Conservation (phyloP, 2,329 filamentous ascomycete genomes). For the Talaromyces amestolkiae region DNA sequence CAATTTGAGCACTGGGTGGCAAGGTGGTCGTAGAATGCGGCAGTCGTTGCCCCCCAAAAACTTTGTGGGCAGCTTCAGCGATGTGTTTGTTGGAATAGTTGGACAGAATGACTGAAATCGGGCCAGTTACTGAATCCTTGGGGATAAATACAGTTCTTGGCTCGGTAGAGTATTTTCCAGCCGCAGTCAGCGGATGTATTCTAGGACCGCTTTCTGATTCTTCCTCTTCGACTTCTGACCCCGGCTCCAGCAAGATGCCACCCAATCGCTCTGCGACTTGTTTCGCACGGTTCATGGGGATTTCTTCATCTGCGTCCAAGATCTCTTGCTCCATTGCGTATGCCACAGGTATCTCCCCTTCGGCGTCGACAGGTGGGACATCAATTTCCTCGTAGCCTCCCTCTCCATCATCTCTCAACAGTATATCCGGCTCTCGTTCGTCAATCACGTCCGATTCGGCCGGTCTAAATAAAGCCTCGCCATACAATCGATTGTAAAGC, state of each 20-base stretch:
- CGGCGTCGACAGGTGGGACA: constrained; percentile 22
- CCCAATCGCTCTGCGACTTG: constrained; percentile 41
- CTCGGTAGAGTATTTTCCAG: constrained; percentile 70
- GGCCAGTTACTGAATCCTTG: constrained; percentile 63
- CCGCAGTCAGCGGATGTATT: constrained; percentile 69
- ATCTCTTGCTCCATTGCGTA: constrained; percentile 32
- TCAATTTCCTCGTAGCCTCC: constrained; percentile 39
- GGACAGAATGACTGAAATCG: constrained; percentile 66
- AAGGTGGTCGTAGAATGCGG: constrained; percentile 76
- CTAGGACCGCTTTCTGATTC: constrained; percentile 47
- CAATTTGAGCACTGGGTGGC: constrained; percentile 45
- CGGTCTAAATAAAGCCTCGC: constrained; percentile 58
- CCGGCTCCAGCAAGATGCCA: constrained; percentile 41
- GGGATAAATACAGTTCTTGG: constrained; percentile 76
- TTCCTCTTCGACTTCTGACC: constrained; percentile 38
- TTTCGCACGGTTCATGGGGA: constrained; percentile 33
- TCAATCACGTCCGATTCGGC: constrained; percentile 30
- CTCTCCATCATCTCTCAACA: constrained; percentile 40
- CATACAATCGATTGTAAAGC: constrained; percentile 79
- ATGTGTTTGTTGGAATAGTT: constrained; percentile 73
- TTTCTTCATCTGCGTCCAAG: constrained; percentile 28
- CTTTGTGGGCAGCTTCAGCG: constrained; percentile 64
- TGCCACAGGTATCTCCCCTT: constrained; percentile 28
- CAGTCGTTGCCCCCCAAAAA: constrained; percentile 73
- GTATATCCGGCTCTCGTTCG: constrained; percentile 32